phyloP scores from a whole-genome alignment of 106 monocot species.

The Platanthera zijinensis region DNA sequence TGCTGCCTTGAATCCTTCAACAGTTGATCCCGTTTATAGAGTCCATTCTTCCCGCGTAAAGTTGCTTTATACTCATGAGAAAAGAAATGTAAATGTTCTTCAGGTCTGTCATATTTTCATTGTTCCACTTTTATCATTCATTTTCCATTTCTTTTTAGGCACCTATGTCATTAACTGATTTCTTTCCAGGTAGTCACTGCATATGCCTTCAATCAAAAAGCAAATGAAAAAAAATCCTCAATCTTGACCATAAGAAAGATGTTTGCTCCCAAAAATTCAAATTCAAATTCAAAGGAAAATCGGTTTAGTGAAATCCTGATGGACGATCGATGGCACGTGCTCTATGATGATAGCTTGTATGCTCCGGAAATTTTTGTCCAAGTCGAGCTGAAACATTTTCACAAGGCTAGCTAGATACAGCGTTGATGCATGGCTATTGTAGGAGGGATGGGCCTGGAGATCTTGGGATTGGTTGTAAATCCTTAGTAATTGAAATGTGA shows the following conservation, averaged over 20 bases:
- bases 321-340: slow-evolving; percentile 71
- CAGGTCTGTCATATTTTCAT: slow-evolving; percentile 33
- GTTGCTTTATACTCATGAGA: slow-evolving; percentile 67
- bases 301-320: slow-evolving; percentile 30
- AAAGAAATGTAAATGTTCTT: slow-evolving; percentile 41
- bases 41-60: slow-evolving; percentile 90
- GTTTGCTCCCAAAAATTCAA: slow-evolving; percentile 17
- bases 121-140: neutral
- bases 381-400: slow-evolving; percentile 95
- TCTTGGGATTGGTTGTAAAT: slow-evolving; percentile 22
- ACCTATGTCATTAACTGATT: neutral
- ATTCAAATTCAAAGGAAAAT: slow-evolving; percentile 8
- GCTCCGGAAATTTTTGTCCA: slow-evolving; percentile 69
- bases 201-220: slow-evolving; percentile 55
- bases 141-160: neutral
- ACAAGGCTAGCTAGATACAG: slow-evolving; percentile 83
- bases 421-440: slow-evolving; percentile 66
- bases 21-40: slow-evolving; percentile 89
- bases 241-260: slow-evolving; percentile 20
- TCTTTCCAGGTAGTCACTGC: slow-evolving; percentile 54
- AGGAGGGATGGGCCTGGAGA: slow-evolving; percentile 55
- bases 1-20: slow-evolving; percentile 72
- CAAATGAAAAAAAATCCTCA: slow-evolving; percentile 40
- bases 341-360: slow-evolving; percentile 75
- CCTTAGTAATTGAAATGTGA: no score